Conservation (phyloP, 2,329 filamentous ascomycete genomes). For the Scortechinia acanthostroma region DNA sequence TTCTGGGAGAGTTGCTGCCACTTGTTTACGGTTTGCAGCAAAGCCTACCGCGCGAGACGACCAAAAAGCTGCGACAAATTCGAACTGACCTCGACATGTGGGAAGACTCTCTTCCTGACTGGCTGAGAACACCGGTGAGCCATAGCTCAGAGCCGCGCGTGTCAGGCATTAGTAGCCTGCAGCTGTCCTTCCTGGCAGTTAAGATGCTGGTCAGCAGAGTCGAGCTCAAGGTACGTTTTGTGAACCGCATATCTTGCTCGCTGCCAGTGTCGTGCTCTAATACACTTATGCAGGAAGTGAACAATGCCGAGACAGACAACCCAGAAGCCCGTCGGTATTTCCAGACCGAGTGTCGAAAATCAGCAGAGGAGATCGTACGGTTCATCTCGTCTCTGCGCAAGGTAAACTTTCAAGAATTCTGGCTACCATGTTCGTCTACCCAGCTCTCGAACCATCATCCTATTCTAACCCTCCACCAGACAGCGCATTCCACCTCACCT, state of each 20-base stretch:
- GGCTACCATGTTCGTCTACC: slow-evolving; percentile 30
- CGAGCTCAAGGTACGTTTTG: slow-evolving; percentile 28
- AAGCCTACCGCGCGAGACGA: slow-evolving; percentile 28
- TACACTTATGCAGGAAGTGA: slow-evolving; percentile 26
- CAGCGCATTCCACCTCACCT: slow-evolving; percentile 41
- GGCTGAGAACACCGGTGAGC: slow-evolving; percentile 23
- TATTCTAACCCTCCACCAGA: slow-evolving; percentile 13
- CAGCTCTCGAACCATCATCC: neutral
- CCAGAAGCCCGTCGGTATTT: slow-evolving; percentile 38
- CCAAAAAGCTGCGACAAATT: slow-evolving; percentile 32
- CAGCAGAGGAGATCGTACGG: slow-evolving; percentile 34
- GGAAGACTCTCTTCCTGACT: slow-evolving; percentile 32
- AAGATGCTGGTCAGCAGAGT: slow-evolving; percentile 36
- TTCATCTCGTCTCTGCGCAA: slow-evolving; percentile 36
- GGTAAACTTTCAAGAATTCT: slow-evolving; percentile 40
- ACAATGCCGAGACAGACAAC: slow-evolving; percentile 28
- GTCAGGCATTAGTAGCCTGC: slow-evolving; percentile 30
- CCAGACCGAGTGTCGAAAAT: slow-evolving; percentile 30
- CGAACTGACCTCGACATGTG: slow-evolving; percentile 32
- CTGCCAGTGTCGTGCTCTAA: neutral
- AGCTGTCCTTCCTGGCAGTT: slow-evolving; percentile 30
- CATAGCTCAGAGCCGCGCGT: slow-evolving; percentile 18
- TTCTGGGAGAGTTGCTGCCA: slow-evolving; percentile 31
- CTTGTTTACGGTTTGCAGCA: slow-evolving; percentile 33
- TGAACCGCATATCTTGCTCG: slow-evolving; percentile 4